These are phyloP conservation scores for Yamadazyma sp. DNA, from an alignment of 1,139 yeast genomes.

Conservation along the genomic window DNA sequence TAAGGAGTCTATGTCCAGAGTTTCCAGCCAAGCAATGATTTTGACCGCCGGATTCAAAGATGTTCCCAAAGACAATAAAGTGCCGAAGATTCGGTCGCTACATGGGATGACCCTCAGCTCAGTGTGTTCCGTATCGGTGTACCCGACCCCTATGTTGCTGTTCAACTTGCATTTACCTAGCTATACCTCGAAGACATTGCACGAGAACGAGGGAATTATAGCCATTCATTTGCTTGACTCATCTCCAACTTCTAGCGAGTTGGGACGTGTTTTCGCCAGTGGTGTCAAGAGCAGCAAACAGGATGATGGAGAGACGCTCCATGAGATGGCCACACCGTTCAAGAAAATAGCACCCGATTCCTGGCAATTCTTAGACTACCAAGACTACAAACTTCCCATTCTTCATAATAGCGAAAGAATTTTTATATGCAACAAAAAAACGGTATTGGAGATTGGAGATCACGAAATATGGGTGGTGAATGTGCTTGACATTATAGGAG, in stretches of 20 bases:
- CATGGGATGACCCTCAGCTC: constrained; percentile 85
- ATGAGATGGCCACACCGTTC: constrained; percentile 55
- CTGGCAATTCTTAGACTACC: constrained; percentile 23
- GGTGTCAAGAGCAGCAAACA: constrained; percentile 42
- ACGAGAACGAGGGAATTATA: constrained; percentile 46
- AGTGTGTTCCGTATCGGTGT: constrained; percentile 71
- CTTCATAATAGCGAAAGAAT: constrained; percentile 60
- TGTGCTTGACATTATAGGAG: constrained; percentile 50
- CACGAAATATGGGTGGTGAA: constrained; percentile 88
- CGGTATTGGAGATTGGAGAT: constrained; percentile 62
- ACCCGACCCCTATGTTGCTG: constrained; percentile 72
- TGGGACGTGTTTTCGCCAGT: constrained; percentile 62
- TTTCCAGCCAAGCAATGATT: constrained; percentile 47
- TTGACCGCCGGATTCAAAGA: constrained; percentile 27
- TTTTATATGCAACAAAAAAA: constrained; percentile 58
- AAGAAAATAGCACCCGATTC: constrained; percentile 27
- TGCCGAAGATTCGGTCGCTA: constrained; percentile 18
- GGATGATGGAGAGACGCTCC: constrained; percentile 41
- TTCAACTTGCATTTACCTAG: constrained; percentile 85
- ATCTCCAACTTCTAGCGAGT: constrained; percentile 43
- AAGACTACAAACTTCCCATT: constrained; percentile 47
- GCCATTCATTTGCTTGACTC: constrained; percentile 81
- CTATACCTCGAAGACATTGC: constrained; percentile 66
- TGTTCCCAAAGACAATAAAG: constrained; percentile 12
- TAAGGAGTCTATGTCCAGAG: constrained; percentile 38